Evolutionary conservation across 495 filamentous ascomycete genomes (phyloP).

Genomic region (Poronia punctata): DNA sequence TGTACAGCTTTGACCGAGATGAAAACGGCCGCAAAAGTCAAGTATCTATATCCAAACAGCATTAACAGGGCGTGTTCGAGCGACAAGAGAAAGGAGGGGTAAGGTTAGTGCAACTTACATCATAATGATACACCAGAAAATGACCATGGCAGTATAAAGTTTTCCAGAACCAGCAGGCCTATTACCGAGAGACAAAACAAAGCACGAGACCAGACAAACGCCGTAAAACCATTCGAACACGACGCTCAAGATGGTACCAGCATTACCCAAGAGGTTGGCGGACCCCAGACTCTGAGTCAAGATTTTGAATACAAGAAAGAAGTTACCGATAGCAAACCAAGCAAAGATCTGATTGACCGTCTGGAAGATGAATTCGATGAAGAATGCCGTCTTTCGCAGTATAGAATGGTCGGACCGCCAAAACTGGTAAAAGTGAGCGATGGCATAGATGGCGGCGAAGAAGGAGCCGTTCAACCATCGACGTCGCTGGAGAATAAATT

Average conservation of each 20-base stretch:
- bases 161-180: conserved; percentile 88
- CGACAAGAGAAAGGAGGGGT: background rate
- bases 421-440: conserved; percentile 90
- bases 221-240: conserved; percentile 97
- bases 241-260: conserved; percentile 73
- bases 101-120: conserved; percentile 44
- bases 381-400: conserved; percentile 79
- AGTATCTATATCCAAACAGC: conserved; percentile 49
- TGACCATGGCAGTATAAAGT: conserved; percentile 93
- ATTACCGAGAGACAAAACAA: conserved; percentile 92
- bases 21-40: conserved; percentile 90
- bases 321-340: conserved; percentile 99
- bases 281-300: conserved; percentile 77
- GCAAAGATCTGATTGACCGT: conserved; percentile 95
- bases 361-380: conserved; percentile 90
- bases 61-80: no score
- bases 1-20: conserved; percentile 86
- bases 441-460: conserved; percentile 94
- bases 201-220: conserved; percentile 84
- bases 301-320: conserved; percentile 98
- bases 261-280: conserved; percentile 57
- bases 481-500: conserved; percentile 92
- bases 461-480: conserved; percentile 98
- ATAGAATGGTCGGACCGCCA: conserved; percentile 86
- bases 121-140: conserved; percentile 97